Base-by-base conservation (phyloP, 2,329 filamentous ascomycete genomes). In the Calonectria crousiana region DNA sequence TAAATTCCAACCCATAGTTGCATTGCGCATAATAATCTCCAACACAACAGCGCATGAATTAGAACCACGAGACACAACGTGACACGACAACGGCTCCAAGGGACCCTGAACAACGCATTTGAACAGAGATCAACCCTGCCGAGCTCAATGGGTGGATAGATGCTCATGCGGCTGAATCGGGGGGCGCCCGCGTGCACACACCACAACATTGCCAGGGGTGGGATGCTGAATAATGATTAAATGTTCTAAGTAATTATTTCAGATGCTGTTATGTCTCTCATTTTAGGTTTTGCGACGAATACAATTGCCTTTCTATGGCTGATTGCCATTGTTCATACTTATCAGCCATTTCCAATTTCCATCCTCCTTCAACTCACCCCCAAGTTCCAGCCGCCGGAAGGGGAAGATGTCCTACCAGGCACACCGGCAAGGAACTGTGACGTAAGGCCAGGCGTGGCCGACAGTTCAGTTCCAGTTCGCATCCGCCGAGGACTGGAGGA, bases 1-100 rank as follows among this genome's bases (percentile, higher is more conserved):
- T 64, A 49, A 36, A 44, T 49, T 28, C 23, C 67, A 52, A n/a
- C 32, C 28, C 30, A 49, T 32, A 69, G 67, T 66, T 36, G 67
- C 71, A 73, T 69, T 65, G 60, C 60, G 71, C 71, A 73, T 73
- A 60, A 69, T 44, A 52, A 44, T 20, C 41, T 58, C 58, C 62
- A 73, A 69, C 58, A 36, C 44, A 44, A 23, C 68, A 53, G 36
- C 34, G 71, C 71, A 73, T 73, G 71, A 73, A 73, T 70, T n/a
- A 52, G 36, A 62, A 16, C 60, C 51, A 69, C 58, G 67, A 73
- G 67, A 73, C 71, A 69, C n/a, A 18, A 66, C 36, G 47, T 69
- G 71, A 69, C 62, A 67, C 69, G 52, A 51, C 62, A 51, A 58
- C 44, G n/a, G 49, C 53, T 49, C 56, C 60, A 65, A 26, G 41